A percentile compares a stretch with the other conserved stretches of the same genome.
phyloP scores from a whole-genome alignment of 805 yeast species.

The Pichia californica region DNA sequence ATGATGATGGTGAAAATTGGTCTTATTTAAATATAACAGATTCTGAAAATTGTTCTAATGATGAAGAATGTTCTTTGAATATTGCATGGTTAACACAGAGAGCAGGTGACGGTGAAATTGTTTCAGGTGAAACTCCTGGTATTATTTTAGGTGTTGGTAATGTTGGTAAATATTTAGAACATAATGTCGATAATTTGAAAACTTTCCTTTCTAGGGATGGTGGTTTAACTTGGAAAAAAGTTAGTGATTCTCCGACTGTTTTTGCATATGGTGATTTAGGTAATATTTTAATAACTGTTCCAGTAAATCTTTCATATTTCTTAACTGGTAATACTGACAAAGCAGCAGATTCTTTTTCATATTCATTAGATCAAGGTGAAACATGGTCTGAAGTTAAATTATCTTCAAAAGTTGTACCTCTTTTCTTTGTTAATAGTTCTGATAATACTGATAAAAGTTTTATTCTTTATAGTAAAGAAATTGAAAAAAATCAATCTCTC shows the following conservation, averaged over 20 bases:
- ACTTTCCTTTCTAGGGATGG: slow-evolving; percentile 72
- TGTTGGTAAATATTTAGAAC: slow-evolving; percentile 56
- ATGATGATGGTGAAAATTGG: slow-evolving; percentile 54
- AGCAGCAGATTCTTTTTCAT: slow-evolving; percentile 27
- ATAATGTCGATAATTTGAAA: slow-evolving; percentile 11
- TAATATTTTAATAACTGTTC: slow-evolving; percentile 60
- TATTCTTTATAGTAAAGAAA: slow-evolving; percentile 40
- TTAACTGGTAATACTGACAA: slow-evolving; percentile 28
- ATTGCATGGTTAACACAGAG: slow-evolving; percentile 28
- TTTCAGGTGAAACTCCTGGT: slow-evolving; percentile 51
- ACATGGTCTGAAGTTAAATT: slow-evolving; percentile 53
- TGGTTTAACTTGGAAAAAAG: slow-evolving; percentile 63
- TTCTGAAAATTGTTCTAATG: slow-evolving; percentile 37
- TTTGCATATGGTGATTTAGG: slow-evolving; percentile 75
- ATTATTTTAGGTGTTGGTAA: slow-evolving; percentile 65
- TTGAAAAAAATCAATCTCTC: slow-evolving; percentile 14
- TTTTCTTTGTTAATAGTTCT: slow-evolving; percentile 37
- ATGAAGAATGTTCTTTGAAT: slow-evolving; percentile 45
- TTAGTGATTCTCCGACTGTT: slow-evolving; percentile 44
- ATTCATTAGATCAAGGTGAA: slow-evolving; percentile 68
- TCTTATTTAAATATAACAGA: slow-evolving; percentile 37
- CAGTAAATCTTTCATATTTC: slow-evolving; percentile 24
- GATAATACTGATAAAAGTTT: slow-evolving; percentile 67
- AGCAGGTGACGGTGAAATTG: slow-evolving; percentile 37
- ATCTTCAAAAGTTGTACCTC: slow-evolving; percentile 29